Evolutionary conservation across 305 asterid species (phyloP).

Genomic region (Solanum chacoense): DNA sequence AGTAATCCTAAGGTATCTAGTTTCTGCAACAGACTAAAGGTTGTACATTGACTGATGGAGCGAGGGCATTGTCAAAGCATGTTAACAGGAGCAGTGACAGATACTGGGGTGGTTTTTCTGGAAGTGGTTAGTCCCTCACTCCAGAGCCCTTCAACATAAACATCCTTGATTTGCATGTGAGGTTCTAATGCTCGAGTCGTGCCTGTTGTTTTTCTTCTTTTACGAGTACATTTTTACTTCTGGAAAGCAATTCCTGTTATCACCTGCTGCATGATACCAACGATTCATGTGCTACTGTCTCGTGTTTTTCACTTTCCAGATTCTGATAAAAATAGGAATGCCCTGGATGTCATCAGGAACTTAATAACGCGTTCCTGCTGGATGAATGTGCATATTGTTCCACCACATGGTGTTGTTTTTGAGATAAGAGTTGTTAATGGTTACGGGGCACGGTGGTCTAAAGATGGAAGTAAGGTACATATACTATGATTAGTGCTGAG

Average conservation of each 20-base stretch:
- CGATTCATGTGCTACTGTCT: background rate
- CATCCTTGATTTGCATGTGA: background rate
- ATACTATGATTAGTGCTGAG: background rate
- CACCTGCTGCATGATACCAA: background rate
- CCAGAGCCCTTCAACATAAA: conserved; percentile 4
- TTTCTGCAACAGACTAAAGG: conserved; percentile 48
- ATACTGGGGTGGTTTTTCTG: conserved; percentile 58
- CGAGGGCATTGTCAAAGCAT: conserved; percentile 85
- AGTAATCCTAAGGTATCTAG: background rate
- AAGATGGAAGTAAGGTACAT: conserved; percentile 57
- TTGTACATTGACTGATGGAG: conserved; percentile 54
- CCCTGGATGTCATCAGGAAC: conserved; percentile 30
- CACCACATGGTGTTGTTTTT: conserved; percentile 50
- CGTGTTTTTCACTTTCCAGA: conserved; percentile 30
- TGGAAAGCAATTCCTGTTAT: background rate
- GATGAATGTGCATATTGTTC: conserved; percentile 61
- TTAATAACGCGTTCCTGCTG: conserved; percentile 42
- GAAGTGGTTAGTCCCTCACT: conserved; percentile 53
- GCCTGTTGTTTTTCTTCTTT: background rate
- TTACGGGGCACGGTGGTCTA: conserved; percentile 83
- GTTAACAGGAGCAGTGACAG: conserved; percentile 50
- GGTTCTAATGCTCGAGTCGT: background rate
- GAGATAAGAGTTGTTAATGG: conserved; percentile 58
- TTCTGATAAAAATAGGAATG: conserved; percentile 39
- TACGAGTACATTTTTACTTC: background rate